Base-by-base conservation (phyloP, 371 early-diverging fungal species). In the Encephalitozoon romaleae region DNA sequence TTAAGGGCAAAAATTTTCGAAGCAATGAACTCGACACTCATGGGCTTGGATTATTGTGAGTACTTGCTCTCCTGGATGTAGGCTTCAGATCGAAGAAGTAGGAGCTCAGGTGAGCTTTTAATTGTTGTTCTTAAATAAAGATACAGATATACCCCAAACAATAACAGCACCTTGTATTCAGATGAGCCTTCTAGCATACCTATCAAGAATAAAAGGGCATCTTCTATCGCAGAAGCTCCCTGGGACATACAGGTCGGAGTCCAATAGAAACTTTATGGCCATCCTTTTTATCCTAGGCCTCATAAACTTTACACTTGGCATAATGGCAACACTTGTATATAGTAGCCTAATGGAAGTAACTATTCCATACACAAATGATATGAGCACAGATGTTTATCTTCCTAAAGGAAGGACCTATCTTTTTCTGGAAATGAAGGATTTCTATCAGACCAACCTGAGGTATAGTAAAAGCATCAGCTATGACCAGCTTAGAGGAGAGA, bases 391-490 rank as follows among this genome's bases (percentile, higher is more conserved):
- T 30, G 28, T 75, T 15, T 70, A 63, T 43, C 47, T 76, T 12
- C 54, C 65, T 25, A 45, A 54, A 30, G 74, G 67, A 3, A 76
- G 21, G 9, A 42, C 65, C 21, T 77, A 77, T 51, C 63, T 83
- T 8, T 84, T 82, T 49, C 55, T 84, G 39, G 88, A 92, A 34
- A 86, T 98, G 70, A 91, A 94, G 53, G 91, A 93, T 82, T 96
- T 96, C 84, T 96, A 93, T 83, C 98, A 98, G 83, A 96, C 95
- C 84, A 92, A 96, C 78, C 89, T 96, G 39, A 89, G 89, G 67
- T 96, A 96, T 80, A 91, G 94, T 39, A 94, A 92, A 82, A 91
- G 90, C 78, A 89, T 89, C 79, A 90, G 91, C 81, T 81, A 88
- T 55, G 83, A 87, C 32, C 97, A 96, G 85, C 86, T 95, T 0